phyloP scores from a whole-genome alignment of 768 basidiomycete species.

The Termitomyces sp. region DNA sequence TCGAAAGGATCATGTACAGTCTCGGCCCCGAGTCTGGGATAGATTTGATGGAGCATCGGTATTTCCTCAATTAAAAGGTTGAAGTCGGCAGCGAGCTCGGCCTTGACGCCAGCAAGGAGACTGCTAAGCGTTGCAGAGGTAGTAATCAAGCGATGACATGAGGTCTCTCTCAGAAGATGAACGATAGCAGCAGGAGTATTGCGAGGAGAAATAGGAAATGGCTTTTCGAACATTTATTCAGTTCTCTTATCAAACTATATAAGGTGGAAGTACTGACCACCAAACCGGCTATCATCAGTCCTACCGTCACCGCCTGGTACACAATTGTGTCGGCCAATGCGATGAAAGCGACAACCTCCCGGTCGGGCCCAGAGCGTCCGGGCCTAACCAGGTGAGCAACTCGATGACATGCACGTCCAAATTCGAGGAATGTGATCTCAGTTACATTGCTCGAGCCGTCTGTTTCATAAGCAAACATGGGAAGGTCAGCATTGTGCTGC shows the following conservation, averaged over 20 bases:
- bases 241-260: not conserved
- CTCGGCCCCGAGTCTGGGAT: slow-evolving; percentile 13
- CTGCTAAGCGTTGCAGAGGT: slow-evolving; percentile 19
- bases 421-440: slow-evolving; percentile 30
- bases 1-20: slow-evolving; percentile 9
- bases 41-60: slow-evolving; percentile 7
- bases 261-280: slow-evolving; percentile 17
- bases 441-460: slow-evolving; percentile 14
- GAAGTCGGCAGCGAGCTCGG: slow-evolving; percentile 15
- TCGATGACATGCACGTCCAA: slow-evolving; percentile 33
- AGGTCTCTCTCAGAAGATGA: slow-evolving; percentile 23
- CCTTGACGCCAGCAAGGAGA: slow-evolving; percentile 19
- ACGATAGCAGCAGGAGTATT: slow-evolving; percentile 22
- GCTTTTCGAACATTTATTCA: slow-evolving; percentile 13
- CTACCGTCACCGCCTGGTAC: slow-evolving; percentile 30
- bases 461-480: slow-evolving; percentile 15
- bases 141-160: slow-evolving; percentile 27
- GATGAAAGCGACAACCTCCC: slow-evolving; percentile 24
- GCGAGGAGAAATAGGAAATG: slow-evolving; percentile 27
- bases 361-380: slow-evolving; percentile 14
- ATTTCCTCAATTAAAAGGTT: slow-evolving; percentile 11
- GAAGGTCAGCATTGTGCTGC: slow-evolving; percentile 15
- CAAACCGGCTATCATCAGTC: slow-evolving; percentile 23
- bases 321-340: slow-evolving; percentile 24
- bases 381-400: slow-evolving; percentile 29